A percentile compares a stretch with the other conserved stretches of the same genome.
These are phyloP conservation scores for Penicillium ucsense DNA, from an alignment of 495 filamentous ascomycete species.

Conservation along the genomic window DNA sequence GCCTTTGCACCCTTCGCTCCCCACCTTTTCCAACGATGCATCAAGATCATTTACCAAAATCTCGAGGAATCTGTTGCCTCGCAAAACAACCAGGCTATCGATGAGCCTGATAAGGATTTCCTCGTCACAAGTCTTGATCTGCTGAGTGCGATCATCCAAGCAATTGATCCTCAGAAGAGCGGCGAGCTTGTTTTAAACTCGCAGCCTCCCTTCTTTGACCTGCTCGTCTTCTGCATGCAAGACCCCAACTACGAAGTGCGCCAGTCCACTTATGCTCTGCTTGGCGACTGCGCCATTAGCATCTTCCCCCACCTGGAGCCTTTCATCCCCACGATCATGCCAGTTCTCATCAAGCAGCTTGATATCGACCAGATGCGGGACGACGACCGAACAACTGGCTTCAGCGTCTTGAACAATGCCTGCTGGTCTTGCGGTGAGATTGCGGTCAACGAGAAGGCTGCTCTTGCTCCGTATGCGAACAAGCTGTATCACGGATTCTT, in stretches of 20 bases:
- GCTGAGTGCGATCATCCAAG: slow-evolving; percentile 88
- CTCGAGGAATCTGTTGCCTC: slow-evolving; percentile 64
- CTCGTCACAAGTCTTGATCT: slow-evolving; percentile 93
- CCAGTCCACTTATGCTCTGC: slow-evolving; percentile 89
- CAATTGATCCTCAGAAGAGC: slow-evolving; percentile 65
- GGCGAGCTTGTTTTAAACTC: slow-evolving; percentile 63
- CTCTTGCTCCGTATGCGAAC: slow-evolving; percentile 69
- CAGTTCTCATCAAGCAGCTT: slow-evolving; percentile 74
- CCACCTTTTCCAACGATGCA: slow-evolving; percentile 77
- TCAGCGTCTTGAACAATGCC: slow-evolving; percentile 93
- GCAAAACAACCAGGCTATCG: slow-evolving; percentile 53
- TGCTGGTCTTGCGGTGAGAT: slow-evolving; percentile 98
- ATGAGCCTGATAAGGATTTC: slow-evolving; percentile 93
- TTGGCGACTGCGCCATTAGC: slow-evolving; percentile 94
- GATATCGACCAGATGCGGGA: slow-evolving; percentile 68
- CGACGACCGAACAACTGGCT: slow-evolving; percentile 65
- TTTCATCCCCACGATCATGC: slow-evolving; percentile 61
- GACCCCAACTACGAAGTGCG: slow-evolving; percentile 86
- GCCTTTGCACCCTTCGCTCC: slow-evolving; percentile 74
- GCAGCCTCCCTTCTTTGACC: slow-evolving; percentile 77
- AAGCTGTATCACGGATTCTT: slow-evolving; percentile 65
- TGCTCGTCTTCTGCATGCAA: slow-evolving; percentile 87
- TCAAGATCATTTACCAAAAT: slow-evolving; percentile 84
- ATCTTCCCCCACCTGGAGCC: slow-evolving; percentile 76
- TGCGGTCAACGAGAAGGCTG: slow-evolving; percentile 71